Base-by-base conservation (phyloP, 805 yeast species). In the Zygosaccharomyces gambellarensis region DNA sequence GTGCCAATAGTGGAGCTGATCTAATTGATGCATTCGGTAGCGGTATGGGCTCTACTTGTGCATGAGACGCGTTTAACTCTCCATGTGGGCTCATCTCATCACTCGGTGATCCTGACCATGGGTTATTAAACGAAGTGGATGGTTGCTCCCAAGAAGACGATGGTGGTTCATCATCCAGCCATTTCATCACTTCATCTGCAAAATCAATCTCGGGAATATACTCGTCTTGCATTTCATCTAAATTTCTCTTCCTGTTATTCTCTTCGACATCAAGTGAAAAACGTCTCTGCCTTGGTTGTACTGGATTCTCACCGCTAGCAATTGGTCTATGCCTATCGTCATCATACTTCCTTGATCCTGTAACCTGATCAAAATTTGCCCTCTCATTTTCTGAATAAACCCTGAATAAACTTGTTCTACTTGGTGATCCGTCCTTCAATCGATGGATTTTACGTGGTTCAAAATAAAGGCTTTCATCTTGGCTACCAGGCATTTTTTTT, bases 151-250 rank as follows among this genome's bases (percentile, higher is more conserved):
- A 21, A n/a, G 36, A 34, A 9, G 45, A 42, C 5, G 45, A n/a
- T 12, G 22, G 19, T 5, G 45, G 45, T 17, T 42, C 45, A 25
- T 42, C 45, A 9, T 48, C 31, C 50, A 71, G 71, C 86, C 86
- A 82, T 47, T 71, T 70, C 45, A 70, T 64, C 1, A 80, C 65
- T 23, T 77, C 74, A 36, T 73, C 59, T n/a, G 64, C 70, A 53
- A 82, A 83, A 57, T 82, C 82, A 27, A 86, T 70, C 43, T 83
- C 87, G 0, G 92, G 92, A 12, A 87, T 76, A 58, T 85, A 86
- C 60, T 87, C 94, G 62, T 85, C 92, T 58, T 82, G 85, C 55
- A 85, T 70, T 0, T 88, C 90, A 30, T 29, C 32, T 4, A 44
- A 25, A 19, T 31, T 39, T 27, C 41, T 27, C 36, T 52, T 46